These are phyloP conservation scores for Wallacemonas sp. DNA, from an alignment of 208 protist genomes.

Conservation along the genomic window DNA sequence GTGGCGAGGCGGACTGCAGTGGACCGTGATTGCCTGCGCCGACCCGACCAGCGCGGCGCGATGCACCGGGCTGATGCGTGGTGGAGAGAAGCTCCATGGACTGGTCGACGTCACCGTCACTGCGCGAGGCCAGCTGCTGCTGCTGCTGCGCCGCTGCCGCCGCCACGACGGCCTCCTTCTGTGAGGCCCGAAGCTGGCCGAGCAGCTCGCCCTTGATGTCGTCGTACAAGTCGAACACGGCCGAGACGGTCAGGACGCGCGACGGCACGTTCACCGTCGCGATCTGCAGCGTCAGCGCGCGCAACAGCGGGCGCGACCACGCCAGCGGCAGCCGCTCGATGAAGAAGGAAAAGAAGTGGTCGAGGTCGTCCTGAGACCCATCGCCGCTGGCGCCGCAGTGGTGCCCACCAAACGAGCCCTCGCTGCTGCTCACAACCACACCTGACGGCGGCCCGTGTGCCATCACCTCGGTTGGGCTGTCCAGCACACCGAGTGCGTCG, in stretches of 20 bases:
- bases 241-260: conserved; percentile 35
- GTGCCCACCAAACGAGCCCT: not conserved
- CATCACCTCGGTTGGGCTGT: not conserved
- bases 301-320: conserved; percentile 41
- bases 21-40: not conserved
- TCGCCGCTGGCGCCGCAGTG: conserved; percentile 1
- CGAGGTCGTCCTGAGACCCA: conserved; percentile 19
- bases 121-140: not conserved
- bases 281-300: conserved; percentile 61
- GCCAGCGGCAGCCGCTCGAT: conserved; percentile 39
- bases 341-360: conserved; percentile 29
- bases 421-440: not conserved
- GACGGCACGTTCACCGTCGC: conserved; percentile 46
- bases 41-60: not conserved
- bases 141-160: not conserved
- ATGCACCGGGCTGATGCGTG: not conserved
- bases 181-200: conserved; percentile 15
- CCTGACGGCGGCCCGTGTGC: not conserved
- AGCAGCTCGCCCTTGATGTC: conserved; percentile 58
- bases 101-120: not conserved
- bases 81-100: not conserved
- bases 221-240: conserved; percentile 45
- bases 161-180: conserved; percentile 13
- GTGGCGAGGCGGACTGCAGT: too few species aligned
- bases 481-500: not conserved